A percentile compares a stretch with the other conserved stretches of the same genome.
phyloP scores from a whole-genome alignment of 371 early-diverging fungal genomes.

The Enterospora canceri region DNA sequence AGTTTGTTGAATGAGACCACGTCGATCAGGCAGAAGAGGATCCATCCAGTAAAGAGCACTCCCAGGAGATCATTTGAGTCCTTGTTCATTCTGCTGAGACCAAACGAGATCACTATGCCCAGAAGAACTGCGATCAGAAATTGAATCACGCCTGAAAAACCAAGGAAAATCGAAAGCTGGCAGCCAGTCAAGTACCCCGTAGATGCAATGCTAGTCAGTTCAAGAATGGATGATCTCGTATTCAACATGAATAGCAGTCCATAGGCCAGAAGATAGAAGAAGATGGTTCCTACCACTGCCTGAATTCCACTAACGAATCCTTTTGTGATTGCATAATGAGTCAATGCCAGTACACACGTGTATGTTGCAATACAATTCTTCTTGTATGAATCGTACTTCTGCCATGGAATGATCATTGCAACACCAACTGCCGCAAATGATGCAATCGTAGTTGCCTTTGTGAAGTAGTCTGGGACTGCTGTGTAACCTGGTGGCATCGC shows the following conservation, averaged over 20 bases:
- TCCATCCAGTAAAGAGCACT: not conserved
- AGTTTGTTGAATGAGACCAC: not conserved
- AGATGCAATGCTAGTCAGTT: not conserved
- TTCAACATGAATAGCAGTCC: not conserved
- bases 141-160: not conserved
- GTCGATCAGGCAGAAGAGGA: not conserved
- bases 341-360: not conserved
- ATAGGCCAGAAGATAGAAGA: not conserved
- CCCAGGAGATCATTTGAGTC: not conserved
- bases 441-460: not conserved
- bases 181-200: not conserved
- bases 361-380: not conserved
- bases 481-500: not conserved
- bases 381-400: not conserved
- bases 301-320: not conserved
- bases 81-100: not conserved
- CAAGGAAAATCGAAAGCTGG: not conserved
- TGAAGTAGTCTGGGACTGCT: not conserved
- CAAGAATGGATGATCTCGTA: not conserved
- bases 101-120: not conserved
- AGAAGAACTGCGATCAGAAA: not conserved
- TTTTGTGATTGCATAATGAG: not conserved
- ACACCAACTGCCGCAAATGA: not conserved
- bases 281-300: not conserved
- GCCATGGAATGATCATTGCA: not conserved